These are phyloP conservation scores for Auricularia sp. DNA, from an alignment of 768 basidiomycete species.

Conservation along the genomic window DNA sequence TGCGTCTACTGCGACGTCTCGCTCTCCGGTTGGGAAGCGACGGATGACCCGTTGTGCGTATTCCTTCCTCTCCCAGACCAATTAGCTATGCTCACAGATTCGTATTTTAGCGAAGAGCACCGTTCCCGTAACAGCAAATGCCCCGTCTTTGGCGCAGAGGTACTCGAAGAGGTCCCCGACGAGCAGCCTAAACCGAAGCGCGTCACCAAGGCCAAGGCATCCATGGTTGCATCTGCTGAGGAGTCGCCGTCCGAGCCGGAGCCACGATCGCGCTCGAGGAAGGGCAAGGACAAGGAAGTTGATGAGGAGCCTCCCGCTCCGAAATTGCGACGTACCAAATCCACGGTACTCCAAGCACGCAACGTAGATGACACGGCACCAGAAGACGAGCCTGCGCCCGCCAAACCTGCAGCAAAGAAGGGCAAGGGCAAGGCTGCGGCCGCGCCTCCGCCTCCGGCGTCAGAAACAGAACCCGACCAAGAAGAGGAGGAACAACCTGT, in stretches of 20 bases:
- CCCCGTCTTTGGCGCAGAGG: slow-evolving; percentile 31
- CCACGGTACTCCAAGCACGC: neutral
- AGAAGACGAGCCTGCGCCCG: neutral
- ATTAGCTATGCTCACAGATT: neutral
- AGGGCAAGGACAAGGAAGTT: slow-evolving; percentile 21
- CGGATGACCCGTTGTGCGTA: slow-evolving; percentile 78
- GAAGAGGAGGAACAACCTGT: no score
- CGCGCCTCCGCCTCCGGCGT: slow-evolving; percentile 2
- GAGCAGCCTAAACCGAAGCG: slow-evolving; percentile 2
- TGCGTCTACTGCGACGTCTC: slow-evolving; percentile 79
- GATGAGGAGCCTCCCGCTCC: slow-evolving; percentile 9
- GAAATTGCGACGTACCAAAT: slow-evolving; percentile 1
- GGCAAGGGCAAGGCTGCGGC: neutral
- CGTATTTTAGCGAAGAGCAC: slow-evolving; percentile 56
- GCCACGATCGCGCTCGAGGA: slow-evolving; percentile 5
- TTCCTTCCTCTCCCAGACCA: slow-evolving; percentile 5
- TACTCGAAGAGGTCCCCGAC: slow-evolving; percentile 2
- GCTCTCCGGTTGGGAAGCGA: slow-evolving; percentile 78
- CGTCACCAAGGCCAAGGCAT: neutral
- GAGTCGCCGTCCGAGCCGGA: neutral
- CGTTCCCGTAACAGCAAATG: slow-evolving; percentile 52
- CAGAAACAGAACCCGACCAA: slow-evolving; percentile 7
- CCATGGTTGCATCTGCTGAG: neutral
- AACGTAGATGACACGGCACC: neutral
- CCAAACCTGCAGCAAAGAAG: neutral